Conservation (phyloP, 1,284 basidiomycete species). For the Xerocomus nothofagi region DNA sequence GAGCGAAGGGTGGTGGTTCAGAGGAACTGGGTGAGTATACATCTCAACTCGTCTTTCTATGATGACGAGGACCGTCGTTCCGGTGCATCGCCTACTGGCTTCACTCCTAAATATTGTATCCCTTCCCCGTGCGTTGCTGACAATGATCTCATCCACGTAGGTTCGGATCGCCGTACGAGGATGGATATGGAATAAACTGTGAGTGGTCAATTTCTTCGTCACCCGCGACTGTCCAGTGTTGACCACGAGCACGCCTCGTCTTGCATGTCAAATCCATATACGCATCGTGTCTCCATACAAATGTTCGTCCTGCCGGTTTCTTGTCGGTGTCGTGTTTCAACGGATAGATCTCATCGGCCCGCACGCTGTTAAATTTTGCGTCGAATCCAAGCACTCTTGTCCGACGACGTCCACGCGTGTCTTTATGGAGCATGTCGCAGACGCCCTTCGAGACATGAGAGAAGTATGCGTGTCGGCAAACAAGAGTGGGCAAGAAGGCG, state of each 20-base stretch:
- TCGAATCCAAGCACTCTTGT: constrained; percentile 86
- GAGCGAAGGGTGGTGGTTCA: constrained; percentile 84
- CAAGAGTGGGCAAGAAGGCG: constrained; percentile 9
- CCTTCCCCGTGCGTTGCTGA: constrained; percentile 7
- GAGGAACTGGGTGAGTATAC: constrained; percentile 78
- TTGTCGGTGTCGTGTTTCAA: neutral
- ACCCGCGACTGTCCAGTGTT: neutral
- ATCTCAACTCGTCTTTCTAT: neutral
- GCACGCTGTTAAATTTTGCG: constrained; percentile 87
- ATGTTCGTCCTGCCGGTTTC: neutral
- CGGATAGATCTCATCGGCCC: constrained; percentile 78
- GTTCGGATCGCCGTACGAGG: constrained; percentile 76
- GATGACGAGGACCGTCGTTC: neutral
- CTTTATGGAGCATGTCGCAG: constrained; percentile 70
- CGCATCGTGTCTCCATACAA: neutral
- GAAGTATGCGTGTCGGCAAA: constrained; percentile 41
- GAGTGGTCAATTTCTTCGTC: constrained; percentile 35
- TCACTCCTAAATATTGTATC: neutral
- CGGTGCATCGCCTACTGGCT: neutral
- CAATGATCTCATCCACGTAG: constrained; percentile 33
- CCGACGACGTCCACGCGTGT: constrained; percentile 67
- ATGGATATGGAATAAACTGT: constrained; percentile 95
- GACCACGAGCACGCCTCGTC: neutral
- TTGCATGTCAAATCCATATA: neutral
- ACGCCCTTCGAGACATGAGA: constrained; percentile 75